Evolutionary conservation across 2,329 filamentous ascomycete species (phyloP), one percentile per base, ranked within the genome.

Genomic region (Cordyceps cateniannulata): DNA sequence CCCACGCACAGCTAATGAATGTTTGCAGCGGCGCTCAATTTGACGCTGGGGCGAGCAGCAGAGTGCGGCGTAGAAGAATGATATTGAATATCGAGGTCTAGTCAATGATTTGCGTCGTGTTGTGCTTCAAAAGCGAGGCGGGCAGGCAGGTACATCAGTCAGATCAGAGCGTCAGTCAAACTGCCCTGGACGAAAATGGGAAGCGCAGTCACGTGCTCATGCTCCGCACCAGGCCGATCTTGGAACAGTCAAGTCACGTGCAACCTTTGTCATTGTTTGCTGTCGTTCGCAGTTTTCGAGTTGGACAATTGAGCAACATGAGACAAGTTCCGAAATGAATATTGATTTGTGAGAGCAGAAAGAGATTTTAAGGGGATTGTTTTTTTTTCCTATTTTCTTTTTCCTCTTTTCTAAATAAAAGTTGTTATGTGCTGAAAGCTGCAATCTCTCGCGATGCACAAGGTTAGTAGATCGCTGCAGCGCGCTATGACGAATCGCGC

Each of bases 131-230:
- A 42, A 35, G 45, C 55, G 18, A 42, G 16, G 14, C 4, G 32
- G 32, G 32, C 32, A 32, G 32, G 32, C 32, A 35, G 32, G 32
- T 35, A 35, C 32, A 35, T 35, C 32, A 35, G 32, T 35, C 32
- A 42, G 38, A 32, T 25, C 24, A 44, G 16, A 45, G 59, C 44
- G 32, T 35, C 32, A 35, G 51, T 61, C 47, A 50, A 61, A 61
- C 44, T 61, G 59, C 52, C 52, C 51, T 61, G 59, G 52, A 56
- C 50, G 53, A 35, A 18, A 25, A 29, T 35, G 25, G 52, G 32
- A 45, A 62, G 61, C 38, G 47, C 45, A 20, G 57, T 66, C 65
- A 66, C 65, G 65, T 66, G 65, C 10, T 3, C 3, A 12, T 49
- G 52, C 59, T 57, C 52, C 59, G 47, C 53, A 61, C 35, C n/a